Evolutionary conservation across 805 yeast species (phyloP), one percentile per base, ranked within the genome.

Genomic region (Lachancea nothofagi): DNA sequence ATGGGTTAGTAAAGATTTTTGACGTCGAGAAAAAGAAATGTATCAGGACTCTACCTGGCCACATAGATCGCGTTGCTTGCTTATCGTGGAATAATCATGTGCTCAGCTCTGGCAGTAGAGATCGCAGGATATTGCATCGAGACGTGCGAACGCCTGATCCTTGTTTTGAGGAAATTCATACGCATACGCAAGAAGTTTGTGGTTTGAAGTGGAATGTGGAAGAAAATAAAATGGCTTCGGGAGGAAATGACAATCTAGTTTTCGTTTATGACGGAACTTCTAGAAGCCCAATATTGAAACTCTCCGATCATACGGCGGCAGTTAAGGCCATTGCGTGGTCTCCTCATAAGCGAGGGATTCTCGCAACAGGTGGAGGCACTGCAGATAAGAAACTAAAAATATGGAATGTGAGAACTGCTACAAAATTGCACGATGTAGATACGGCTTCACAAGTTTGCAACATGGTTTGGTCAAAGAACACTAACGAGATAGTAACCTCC

Each of bases 271-370:
- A 87, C 56, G 95, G 93, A 1, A 46, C 62, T 3, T 59, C 78
- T 32, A 74, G 73, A 38, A 64, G 62, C 5, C 97, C 98, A 2
- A 59, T 86, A 21, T 75, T 80, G 55, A 80, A 71, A 43, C 83
- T 88, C 51, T 69, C 72, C 2, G 96, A 87, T 47, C 97, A 93
- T 59, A 77, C 75, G 13, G 97, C 97, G 1, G 98, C 98, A 0
- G 95, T 93, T 3, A 93, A 93, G 63, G 98, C 97, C 0, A 73
- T 93, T 38, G 85, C 95, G 2, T 93, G 98, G 98, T 84, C 95
- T 1, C 97, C 98, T 2, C 97, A 93, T 57, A 96, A 87, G 57
- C 69, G 97, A 40, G 97, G 97, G 1, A 72, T 89, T 2, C 62
- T 93, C 40, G 97, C 97, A 1, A 77, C 93, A 1, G 98, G 98